Base-by-base conservation (phyloP, 805 yeast species). In the Kazachstania viticola region DNA sequence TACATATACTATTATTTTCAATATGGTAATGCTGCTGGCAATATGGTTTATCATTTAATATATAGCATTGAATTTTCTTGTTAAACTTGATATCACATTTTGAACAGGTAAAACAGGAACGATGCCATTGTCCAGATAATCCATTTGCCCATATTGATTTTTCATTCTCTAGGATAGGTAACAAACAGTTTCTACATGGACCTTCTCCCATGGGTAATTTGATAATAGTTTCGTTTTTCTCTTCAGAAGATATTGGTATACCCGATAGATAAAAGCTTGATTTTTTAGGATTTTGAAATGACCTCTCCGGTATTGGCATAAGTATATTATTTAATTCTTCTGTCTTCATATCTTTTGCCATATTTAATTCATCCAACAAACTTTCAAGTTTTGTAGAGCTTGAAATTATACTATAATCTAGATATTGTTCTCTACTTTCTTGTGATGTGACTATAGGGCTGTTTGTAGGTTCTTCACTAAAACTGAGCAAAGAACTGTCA, bases 51-150 rank as follows among this genome's bases (percentile, higher is more conserved):
- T 88, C 94, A 21, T 75, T 64, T 26, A 73, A 65, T 5, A 81
- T 94, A 53, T 87, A 91, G 45, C 85, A 77, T 17, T 72, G 71
- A 13, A 70, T 69, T 9, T 69, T 65, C 45, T 73, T 79, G 40
- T 63, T 65, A 56, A 81, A 80, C 24, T 55, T 56, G 2, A 64
- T 49, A 7, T 56, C 56, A 60, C 97, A 88, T 9, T 63, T 56
- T 14, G 65, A 58, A 61, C 98, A 91, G 11, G 62, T 61, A 62
- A 91, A 88, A 52, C 98, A 91, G 12, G 65, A 57, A 25, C 93
- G 67, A 51, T 91, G 98, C 97, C 97, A 91, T 51, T 85, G 88
- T 0, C 96, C 97, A 1, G 83, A 70, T 28, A 80, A 60, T 47
- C 77, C 85, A 3, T 27, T 25, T 1, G 37, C 42, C 26, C 17